Evolutionary conservation across 108 stramenopile species (phyloP).

Genomic region (Skeletonema costatum): DNA sequence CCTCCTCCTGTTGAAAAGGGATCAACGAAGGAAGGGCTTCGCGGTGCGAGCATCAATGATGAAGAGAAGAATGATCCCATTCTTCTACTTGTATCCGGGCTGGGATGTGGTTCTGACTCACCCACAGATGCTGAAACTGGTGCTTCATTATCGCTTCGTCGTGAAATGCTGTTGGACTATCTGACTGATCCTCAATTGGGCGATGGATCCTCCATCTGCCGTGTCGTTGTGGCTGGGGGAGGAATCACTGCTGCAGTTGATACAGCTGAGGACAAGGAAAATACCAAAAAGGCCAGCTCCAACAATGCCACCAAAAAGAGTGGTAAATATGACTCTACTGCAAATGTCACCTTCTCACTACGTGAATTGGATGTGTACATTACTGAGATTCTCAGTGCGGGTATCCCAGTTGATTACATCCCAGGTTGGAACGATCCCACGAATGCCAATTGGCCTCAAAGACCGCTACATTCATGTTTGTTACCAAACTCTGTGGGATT

Average conservation of each 20-base stretch:
- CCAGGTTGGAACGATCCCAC: constrained; percentile 84
- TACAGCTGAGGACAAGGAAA: background rate
- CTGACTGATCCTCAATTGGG: constrained; percentile 60
- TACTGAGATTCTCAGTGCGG: constrained; percentile 51
- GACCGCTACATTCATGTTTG: constrained; percentile 75
- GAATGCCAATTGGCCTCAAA: constrained; percentile 88
- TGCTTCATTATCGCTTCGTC: constrained; percentile 55
- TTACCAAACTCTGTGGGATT: constrained; percentile 53
- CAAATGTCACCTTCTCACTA: constrained; percentile 14
- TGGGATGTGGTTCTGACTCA: constrained; percentile 60
- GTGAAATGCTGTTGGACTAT: constrained; percentile 79
- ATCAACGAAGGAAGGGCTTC: background rate
- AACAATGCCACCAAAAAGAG: constrained; percentile 26
- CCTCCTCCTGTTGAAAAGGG: constrained; percentile 20
- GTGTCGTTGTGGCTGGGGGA: constrained; percentile 76
- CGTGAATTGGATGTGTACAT: constrained; percentile 69
- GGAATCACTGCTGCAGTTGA: constrained; percentile 26
- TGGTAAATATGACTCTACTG: constrained; percentile 18
- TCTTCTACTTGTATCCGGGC: constrained; percentile 72
- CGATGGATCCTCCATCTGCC: constrained; percentile 58
- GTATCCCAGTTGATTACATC: constrained; percentile 79
- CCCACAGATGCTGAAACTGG: constrained; percentile 38
- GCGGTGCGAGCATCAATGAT: constrained; percentile 1
- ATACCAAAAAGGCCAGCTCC: constrained; percentile 8
- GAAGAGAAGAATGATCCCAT: constrained; percentile 23